These are phyloP conservation scores for Ulota crispa DNA, from an alignment of 225 moss, liverwort and hornwort species.

Conservation along the genomic window DNA sequence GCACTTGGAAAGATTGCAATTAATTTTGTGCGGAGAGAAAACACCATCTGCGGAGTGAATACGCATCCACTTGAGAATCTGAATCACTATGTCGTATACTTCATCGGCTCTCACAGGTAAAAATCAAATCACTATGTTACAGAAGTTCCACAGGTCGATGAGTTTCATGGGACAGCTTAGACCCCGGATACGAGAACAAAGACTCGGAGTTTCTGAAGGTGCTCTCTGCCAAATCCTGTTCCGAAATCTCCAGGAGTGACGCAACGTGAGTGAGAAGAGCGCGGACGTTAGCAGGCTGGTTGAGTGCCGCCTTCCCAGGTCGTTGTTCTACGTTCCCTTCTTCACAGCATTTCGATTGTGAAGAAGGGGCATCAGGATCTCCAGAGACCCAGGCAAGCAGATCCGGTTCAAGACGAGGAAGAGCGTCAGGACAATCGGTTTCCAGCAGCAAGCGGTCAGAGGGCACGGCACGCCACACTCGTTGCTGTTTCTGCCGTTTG, in stretches of 20 bases:
- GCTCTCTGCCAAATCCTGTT: constrained; percentile 57
- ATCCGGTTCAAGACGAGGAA: constrained; percentile 54
- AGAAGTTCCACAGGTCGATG: neutral
- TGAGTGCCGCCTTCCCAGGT: constrained; percentile 57
- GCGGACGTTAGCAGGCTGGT: constrained; percentile 84
- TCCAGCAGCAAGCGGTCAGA: constrained; percentile 72
- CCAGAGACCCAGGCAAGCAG: constrained; percentile 55
- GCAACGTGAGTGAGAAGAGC: constrained; percentile 63
- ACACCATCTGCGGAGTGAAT: neutral
- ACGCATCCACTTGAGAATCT: neutral
- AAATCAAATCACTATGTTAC: neutral
- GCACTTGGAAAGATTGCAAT: too few relatives aligned
- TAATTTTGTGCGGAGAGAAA: neutral
- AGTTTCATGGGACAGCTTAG: constrained; percentile 35
- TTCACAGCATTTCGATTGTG: constrained; percentile 26
- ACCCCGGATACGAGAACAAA: constrained; percentile 80
- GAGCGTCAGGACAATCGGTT: constrained; percentile 82
- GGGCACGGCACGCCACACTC: constrained; percentile 59
- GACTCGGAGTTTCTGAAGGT: constrained; percentile 56
- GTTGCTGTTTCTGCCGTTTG: constrained; percentile 62
- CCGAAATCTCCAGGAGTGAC: constrained; percentile 52
- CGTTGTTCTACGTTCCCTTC: neutral
- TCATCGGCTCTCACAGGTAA: neutral
- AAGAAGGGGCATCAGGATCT: constrained; percentile 55
- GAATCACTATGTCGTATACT: neutral